Evolutionary conservation across 2,329 filamentous ascomycete species (phyloP), one percentile per base, ranked within the genome.

Genomic region (Cladosporium sp.): DNA sequence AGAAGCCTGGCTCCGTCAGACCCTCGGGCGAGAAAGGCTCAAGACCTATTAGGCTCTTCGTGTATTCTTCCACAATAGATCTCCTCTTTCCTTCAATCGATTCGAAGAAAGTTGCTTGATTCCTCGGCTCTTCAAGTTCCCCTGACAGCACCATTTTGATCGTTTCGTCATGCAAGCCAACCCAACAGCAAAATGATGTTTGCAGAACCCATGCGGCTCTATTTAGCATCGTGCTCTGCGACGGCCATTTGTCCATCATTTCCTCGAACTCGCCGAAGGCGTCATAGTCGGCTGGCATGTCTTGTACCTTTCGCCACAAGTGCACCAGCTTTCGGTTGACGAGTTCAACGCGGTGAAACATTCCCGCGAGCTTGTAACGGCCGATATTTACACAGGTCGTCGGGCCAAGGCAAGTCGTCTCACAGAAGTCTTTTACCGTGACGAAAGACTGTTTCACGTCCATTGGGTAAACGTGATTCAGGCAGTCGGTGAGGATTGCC

Each of bases 161-260:
- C 22, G 22, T 28, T 28, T 28, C 22, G n/a, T 49, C 40, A 16
- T 43, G 38, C 14, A 43, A 14, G 3, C 14, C 18, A 6, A 49
- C 46, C 40, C 46, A 49, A 13, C 38, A 35, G 9, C 46, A 32
- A 14, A 49, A 43, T 4, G 46, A 49, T 9, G 34, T 41, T 16
- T 41, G 46, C 37, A 33, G 16, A 33, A 57, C 32, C 58, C 58
- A 60, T 7, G 58, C 59, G 14, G 56, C 53, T 32, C 53, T 43
- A 38, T 61, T 57, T 33, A 53, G 34, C 7, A 37, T 7, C 3
- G n/a, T 35, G 14, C 7, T 16, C 3, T 9, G 44, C 3, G 18
- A 8, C 11, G 14, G 10, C 44, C 44, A 46, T 11, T 16, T 14
- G 11, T 14, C 13, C 32, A 9, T 9, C n/a, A 46, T 18, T 5